Evolutionary conservation across 2,329 filamentous ascomycete genomes (phyloP).

Genomic region (Pseudodiploospora longispora): DNA sequence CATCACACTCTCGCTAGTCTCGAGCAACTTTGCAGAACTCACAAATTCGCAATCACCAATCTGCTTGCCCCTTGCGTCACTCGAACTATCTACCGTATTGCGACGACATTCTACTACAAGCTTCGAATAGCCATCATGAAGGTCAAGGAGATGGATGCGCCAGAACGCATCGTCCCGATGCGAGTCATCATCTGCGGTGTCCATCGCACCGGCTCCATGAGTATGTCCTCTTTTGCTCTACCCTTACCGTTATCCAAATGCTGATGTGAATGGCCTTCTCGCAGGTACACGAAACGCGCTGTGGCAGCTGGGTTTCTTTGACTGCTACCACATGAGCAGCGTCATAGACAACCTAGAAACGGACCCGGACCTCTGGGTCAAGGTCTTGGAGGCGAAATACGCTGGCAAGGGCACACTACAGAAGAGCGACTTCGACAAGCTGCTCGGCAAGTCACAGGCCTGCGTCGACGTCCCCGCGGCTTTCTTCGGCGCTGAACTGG

Average conservation of each 20-base stretch:
- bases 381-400: conserved; percentile 25
- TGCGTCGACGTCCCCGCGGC: conserved; percentile 49
- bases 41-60: too few relatives aligned
- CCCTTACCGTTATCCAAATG: not conserved
- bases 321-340: conserved; percentile 29
- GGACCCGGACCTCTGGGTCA: conserved; percentile 21
- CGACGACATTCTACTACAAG: too few relatives aligned
- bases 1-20: too few relatives aligned
- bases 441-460: conserved; percentile 39
- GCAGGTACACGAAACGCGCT: conserved; percentile 26
- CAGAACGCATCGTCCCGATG: conserved; percentile 29
- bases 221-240: conserved; percentile 14
- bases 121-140: too few relatives aligned
- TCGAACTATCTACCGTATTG: too few relatives aligned
- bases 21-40: too few relatives aligned
- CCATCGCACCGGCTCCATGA: conserved; percentile 30
- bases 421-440: conserved; percentile 36
- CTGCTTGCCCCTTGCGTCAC: too few relatives aligned
- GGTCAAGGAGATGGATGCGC: not conserved
- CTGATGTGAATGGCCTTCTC: not conserved
- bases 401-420: conserved; percentile 20
- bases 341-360: conserved; percentile 17
- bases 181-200: conserved; percentile 31
- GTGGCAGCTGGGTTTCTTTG: conserved; percentile 26
- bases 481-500: conserved; percentile 36